These are phyloP conservation scores for Canavalia gladiata DNA, from an alignment of 306 rosid genomes.

Conservation along the genomic window DNA sequence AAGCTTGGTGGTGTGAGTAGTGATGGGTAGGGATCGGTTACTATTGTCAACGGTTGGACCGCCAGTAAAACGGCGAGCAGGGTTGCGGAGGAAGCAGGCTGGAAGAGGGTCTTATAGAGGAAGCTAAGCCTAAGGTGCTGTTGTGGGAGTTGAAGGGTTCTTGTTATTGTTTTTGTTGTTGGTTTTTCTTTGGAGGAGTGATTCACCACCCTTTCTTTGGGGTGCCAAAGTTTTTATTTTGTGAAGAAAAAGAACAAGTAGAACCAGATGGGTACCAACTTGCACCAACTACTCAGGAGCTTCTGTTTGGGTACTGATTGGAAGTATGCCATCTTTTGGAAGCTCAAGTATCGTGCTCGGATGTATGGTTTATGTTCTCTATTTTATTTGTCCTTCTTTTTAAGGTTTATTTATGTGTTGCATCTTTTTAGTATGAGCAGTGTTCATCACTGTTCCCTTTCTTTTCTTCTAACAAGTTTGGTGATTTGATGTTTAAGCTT, in stretches of 20 bases:
- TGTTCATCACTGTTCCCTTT: constrained; percentile 1
- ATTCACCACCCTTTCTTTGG: constrained; percentile 41
- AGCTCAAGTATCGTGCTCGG: constrained; percentile 83
- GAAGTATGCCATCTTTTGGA: constrained; percentile 98
- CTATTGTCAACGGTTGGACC: constrained; percentile 86
- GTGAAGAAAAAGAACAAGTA: background rate
- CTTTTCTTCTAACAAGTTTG: constrained; percentile 10
- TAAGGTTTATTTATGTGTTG: background rate
- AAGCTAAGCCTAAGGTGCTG: constrained; percentile 63
- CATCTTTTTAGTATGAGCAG: background rate
- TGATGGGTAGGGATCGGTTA: constrained; percentile 86
- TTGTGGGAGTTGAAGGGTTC: constrained; percentile 42
- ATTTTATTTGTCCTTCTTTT: background rate
- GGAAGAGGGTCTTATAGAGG: constrained; percentile 99
- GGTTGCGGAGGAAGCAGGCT: constrained; percentile 96
- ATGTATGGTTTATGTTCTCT: constrained; percentile 61
- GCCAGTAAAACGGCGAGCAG: constrained; percentile 99
- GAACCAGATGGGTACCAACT: constrained; percentile 68
- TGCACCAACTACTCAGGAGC: constrained; percentile 75
- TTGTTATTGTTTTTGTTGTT: constrained; percentile 26
- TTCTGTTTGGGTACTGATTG: constrained; percentile 84
- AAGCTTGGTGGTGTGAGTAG: constrained; percentile 47
- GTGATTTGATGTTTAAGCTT: constrained; percentile 14
- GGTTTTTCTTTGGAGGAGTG: constrained; percentile 37
- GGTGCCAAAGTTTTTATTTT: constrained; percentile 52